phyloP scores from a whole-genome alignment of 768 basidiomycete genomes.

The Termitomyces sp. region DNA sequence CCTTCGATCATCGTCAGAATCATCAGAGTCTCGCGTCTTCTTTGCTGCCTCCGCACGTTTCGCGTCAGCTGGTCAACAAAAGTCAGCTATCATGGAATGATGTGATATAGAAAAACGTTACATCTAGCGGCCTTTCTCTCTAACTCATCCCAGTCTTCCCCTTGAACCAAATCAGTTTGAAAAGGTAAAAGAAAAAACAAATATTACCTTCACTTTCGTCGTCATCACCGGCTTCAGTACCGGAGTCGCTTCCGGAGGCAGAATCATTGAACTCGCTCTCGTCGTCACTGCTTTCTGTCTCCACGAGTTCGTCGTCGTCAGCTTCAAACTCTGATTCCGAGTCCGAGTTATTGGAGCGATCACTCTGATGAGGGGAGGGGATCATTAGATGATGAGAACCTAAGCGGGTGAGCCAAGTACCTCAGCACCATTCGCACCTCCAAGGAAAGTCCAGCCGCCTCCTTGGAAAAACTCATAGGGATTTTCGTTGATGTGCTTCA shows the following conservation, averaged over 20 bases:
- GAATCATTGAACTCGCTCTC: slow-evolving; percentile 71
- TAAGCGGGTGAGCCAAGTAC: slow-evolving; percentile 26
- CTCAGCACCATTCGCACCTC: slow-evolving; percentile 63
- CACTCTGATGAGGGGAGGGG: slow-evolving; percentile 24
- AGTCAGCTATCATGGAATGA: slow-evolving; percentile 14
- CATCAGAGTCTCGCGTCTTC: slow-evolving; percentile 42
- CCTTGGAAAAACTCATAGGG: slow-evolving; percentile 93
- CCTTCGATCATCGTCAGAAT: slow-evolving; percentile 43
- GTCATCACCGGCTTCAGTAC: slow-evolving; percentile 53
- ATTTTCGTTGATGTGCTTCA: slow-evolving; percentile 97
- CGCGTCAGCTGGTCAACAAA: slow-evolving; percentile 36
- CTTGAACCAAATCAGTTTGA: slow-evolving; percentile 23
- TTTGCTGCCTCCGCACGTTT: slow-evolving; percentile 38
- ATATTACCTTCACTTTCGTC: slow-evolving; percentile 54
- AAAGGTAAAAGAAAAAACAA: slow-evolving; percentile 1
- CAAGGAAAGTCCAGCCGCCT: slow-evolving; percentile 94
- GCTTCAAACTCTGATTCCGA: slow-evolving; percentile 50
- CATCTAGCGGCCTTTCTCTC: slow-evolving; percentile 89
- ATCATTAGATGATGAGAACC: not conserved
- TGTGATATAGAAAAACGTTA: slow-evolving; percentile 22
- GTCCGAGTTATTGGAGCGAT: slow-evolving; percentile 36
- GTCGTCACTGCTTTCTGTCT: slow-evolving; percentile 45
- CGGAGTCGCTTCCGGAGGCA: slow-evolving; percentile 58
- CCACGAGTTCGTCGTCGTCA: slow-evolving; percentile 52
- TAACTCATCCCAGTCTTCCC: slow-evolving; percentile 95